Base-by-base conservation (phyloP, 108 stramenopile species). In the Schizochytrium sp. region DNA sequence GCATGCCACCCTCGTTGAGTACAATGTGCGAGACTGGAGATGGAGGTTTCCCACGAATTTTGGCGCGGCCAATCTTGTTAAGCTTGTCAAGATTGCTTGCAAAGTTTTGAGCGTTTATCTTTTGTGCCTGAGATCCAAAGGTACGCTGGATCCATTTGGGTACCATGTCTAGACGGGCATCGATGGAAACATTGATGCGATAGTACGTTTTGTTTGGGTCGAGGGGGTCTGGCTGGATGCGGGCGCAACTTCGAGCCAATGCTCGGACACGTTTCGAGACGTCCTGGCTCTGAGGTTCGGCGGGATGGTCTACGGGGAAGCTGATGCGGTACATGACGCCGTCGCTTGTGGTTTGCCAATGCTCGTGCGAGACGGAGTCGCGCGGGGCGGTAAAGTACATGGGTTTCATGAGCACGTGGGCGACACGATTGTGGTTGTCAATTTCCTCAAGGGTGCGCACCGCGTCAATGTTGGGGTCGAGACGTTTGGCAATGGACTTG, bases 331-430 rank as follows among this genome's bases (percentile, higher is more conserved):
- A 83, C 48, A 83, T 83, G 45, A 53, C 28, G 23, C 76, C 76
- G 45, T 83, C 23, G n/a, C 19, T 47, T 1, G 76, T 53, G 51
- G 51, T 53, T 18, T 69, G 63, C 76, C 76, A 83, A 23, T 83
- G 76, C 4, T 83, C 76, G 25, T 53, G 76, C 45, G 76, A 53
- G n/a, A 83, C 76, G 12, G 28, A 21, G 76, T 83, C 76, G 44
- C 76, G 19, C 51, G 76, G 76, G 10, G 76, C 76, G n/a, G 76
- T 83, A 47, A 47, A 83, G 28, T 83, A 83, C 76, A 83, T 83
- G 76, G 48, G 25, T 28, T 83, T 83, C 76, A 83, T 83, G 45
- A 83, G 23, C 45, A 83, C 51, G 51, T 83, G 76, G 12, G 76
- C 6, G 76, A 83, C 12, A 6, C 51, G 19, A 23, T 83, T 83